phyloP scores from a whole-genome alignment of 164 flowering plant genomes.

The Piper longum region DNA sequence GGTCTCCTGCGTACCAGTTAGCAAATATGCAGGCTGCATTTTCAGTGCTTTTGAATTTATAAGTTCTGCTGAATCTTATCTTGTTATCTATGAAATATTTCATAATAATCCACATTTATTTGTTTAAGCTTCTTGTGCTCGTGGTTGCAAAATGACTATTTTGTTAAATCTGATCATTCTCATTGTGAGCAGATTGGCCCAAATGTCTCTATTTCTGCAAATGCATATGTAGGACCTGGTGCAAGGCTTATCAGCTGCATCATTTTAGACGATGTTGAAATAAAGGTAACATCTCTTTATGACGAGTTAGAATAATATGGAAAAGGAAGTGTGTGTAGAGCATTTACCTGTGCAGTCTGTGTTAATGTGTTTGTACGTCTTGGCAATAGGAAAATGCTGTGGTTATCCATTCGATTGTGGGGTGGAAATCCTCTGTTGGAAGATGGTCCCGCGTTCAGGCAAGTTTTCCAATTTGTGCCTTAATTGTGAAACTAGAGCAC shows the following conservation, averaged over 20 bases:
- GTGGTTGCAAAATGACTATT: background rate
- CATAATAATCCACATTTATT: background rate
- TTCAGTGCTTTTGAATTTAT: no score
- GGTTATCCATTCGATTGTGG: conserved; percentile 74
- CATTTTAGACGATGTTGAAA: conserved; percentile 89
- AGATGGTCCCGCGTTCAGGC: conserved; percentile 98
- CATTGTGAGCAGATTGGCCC: conserved; percentile 71
- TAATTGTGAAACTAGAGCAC: background rate
- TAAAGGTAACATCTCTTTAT: conserved; percentile 36
- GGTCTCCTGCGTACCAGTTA: no score
- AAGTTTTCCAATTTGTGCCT: conserved; percentile 7
- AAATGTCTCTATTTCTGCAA: conserved; percentile 93
- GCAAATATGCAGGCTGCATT: no score
- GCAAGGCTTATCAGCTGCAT: conserved; percentile 85
- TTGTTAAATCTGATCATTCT: no score
- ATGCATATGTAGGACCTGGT: conserved; percentile 91
- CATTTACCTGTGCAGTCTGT: conserved; percentile 1
- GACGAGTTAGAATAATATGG: conserved; percentile 1
- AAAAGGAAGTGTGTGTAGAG: background rate
- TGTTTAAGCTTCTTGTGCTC: background rate
- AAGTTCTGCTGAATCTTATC: background rate
- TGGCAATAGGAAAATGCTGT: conserved; percentile 82
- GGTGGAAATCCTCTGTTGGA: conserved; percentile 97
- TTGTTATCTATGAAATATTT: background rate
- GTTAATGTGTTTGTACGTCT: conserved; percentile 1